Conservation (phyloP, 208 protist species). For the Trypanosoma caninum region DNA sequence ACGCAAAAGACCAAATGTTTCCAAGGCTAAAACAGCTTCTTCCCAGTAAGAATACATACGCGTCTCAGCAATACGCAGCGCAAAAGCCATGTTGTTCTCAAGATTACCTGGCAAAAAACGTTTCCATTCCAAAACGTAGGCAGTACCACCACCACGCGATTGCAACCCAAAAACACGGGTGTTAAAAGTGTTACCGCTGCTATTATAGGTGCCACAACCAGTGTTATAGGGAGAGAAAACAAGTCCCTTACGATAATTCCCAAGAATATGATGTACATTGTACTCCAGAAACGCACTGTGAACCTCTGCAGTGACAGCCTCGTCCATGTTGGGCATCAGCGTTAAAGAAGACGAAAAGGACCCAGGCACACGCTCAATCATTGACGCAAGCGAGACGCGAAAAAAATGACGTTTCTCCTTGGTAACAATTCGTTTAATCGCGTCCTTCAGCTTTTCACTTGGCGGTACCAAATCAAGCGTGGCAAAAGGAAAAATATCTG, state of each 20-base stretch:
- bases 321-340: neutral
- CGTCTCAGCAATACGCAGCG: conserved; percentile 37
- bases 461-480: conserved; percentile 28
- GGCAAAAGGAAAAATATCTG: conserved; percentile 17
- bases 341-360: neutral
- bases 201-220: neutral
- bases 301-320: conserved; percentile 21
- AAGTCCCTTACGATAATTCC: conserved; percentile 47
- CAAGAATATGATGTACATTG: conserved; percentile 37
- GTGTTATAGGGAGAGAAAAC: neutral
- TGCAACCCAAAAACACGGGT: neutral
- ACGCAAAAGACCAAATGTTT: conserved; percentile 36
- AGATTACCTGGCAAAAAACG: conserved; percentile 45
- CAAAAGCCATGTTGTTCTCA: conserved; percentile 38
- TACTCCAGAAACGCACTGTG: conserved; percentile 53
- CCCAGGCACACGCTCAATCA: neutral
- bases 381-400: conserved; percentile 18
- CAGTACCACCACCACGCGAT: conserved; percentile 12
- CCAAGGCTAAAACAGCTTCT: conserved; percentile 34
- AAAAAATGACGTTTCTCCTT: conserved; percentile 36
- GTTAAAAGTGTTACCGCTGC: neutral
- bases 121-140: conserved; percentile 29
- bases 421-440: conserved; percentile 28
- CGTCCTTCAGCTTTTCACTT: conserved; percentile 42
- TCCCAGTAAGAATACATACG: conserved; percentile 57